phyloP scores from a whole-genome alignment of 1,139 yeast genomes.

The Saccharomyces hybrid region DNA sequence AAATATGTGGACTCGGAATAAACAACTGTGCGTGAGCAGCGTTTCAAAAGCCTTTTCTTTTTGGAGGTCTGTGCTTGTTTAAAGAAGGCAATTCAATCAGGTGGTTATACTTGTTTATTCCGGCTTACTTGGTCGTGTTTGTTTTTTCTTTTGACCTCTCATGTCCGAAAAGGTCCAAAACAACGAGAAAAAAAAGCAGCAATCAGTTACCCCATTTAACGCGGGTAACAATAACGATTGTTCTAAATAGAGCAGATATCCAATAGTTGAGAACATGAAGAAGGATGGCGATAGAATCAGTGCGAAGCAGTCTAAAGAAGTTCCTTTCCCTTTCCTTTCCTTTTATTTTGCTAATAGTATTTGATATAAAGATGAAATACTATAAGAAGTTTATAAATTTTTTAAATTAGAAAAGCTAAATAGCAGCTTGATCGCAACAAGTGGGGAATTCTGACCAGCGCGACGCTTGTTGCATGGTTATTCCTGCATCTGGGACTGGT shows the following conservation, averaged over 20 bases:
- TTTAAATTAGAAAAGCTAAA: background rate
- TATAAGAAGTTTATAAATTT: background rate
- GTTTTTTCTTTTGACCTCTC: conserved; percentile 3
- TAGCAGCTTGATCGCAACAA: background rate
- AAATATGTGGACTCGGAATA: background rate
- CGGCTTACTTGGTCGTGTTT: conserved; percentile 5
- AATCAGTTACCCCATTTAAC: background rate
- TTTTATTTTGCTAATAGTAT: background rate
- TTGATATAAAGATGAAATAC: background rate
- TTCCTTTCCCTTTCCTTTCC: background rate
- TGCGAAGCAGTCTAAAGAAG: background rate
- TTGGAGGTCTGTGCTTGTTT: background rate
- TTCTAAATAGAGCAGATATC: background rate
- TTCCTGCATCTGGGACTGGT: background rate
- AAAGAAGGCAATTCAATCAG: conserved; percentile 2
- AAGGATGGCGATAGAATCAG: background rate
- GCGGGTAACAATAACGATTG: too few species aligned
- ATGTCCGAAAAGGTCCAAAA: background rate
- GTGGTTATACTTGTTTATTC: conserved; percentile 6
- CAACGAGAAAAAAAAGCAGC: background rate
- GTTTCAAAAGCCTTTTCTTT: background rate
- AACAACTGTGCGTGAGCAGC: conserved; percentile 1
- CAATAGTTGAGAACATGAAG: background rate
- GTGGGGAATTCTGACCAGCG: background rate
- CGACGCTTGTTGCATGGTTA: background rate